Evolutionary conservation across 2,329 filamentous ascomycete species (phyloP), one percentile per base, ranked within the genome.

Genomic region (Aschersonia sp.): DNA sequence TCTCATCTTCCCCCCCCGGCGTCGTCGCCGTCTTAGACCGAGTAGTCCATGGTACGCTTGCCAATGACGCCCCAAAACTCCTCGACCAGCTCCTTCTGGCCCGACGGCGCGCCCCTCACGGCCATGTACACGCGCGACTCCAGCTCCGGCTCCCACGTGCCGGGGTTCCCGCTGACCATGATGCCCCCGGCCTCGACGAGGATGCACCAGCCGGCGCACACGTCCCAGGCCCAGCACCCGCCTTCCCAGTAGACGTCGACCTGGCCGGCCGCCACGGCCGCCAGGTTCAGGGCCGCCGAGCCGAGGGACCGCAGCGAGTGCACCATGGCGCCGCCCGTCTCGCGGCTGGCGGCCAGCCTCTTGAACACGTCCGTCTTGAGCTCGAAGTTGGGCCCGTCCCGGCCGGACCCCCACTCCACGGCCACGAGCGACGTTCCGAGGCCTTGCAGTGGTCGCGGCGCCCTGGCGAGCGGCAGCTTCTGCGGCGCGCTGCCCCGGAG

Each of bases 201-300:
- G 50, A 90, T 81, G 49, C 81, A 79, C 85, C 84, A 89, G 0
- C 81, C 85, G 5, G 86, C 86, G 58, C 83, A 86, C 2, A 90
- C 85, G 61, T 90, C 85, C 85, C 85, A 90, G 2, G 84, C 83
- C 76, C 84, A 90, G 62, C 83, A 87, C 0, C 86, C 85, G 39
- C 82, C 84, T 65, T 90, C 85, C 85, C 85, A 90, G 61, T 87
- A 90, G 29, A 78, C 56, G 60, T 90, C 85, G 30, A 87, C 55
- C 60, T 79, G 73, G 0, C 85, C 85, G 8, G 77, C 75, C 3
- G 85, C 85, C 4, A 87, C 81, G 40, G 72, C 74, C 49, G 83
- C 86, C 14, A 89, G 63, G 61, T 89, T 89, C 56, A 90, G 66
- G 41, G 85, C 85, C 6, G 85, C 85, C 45, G 75, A 81, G 2